These are phyloP conservation scores for Mycena olivaceomarginata DNA, from an alignment of 768 basidiomycete species.

Conservation along the genomic window DNA sequence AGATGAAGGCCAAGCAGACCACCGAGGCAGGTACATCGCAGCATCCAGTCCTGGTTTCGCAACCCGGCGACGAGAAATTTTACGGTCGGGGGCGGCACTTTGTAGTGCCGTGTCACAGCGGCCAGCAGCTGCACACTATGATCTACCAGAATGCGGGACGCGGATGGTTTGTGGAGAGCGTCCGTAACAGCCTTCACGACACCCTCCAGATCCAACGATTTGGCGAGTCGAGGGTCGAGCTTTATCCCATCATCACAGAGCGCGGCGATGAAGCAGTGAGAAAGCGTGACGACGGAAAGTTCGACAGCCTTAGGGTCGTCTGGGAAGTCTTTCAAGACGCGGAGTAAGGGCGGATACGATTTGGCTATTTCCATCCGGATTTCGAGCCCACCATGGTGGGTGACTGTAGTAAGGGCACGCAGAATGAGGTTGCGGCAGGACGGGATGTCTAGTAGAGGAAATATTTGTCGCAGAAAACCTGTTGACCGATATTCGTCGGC, in stretches of 20 bases:
- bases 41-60: slow-evolving; percentile 72
- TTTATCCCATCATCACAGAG: slow-evolving; percentile 60
- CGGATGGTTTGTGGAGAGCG: slow-evolving; percentile 64
- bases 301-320: slow-evolving; percentile 72
- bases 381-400: slow-evolving; percentile 74
- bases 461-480: slow-evolving; percentile 76
- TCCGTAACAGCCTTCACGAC: slow-evolving; percentile 66
- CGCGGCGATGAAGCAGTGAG: slow-evolving; percentile 70
- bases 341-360: slow-evolving; percentile 62
- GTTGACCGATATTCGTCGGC: background rate
- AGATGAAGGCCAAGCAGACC: slow-evolving; percentile 72
- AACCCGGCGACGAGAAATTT: slow-evolving; percentile 75
- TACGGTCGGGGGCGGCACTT: slow-evolving; percentile 63
- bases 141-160: slow-evolving; percentile 64
- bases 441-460: slow-evolving; percentile 71
- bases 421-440: slow-evolving; percentile 72
- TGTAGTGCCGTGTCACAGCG: slow-evolving; percentile 65
- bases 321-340: slow-evolving; percentile 68
- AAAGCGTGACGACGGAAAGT: slow-evolving; percentile 69
- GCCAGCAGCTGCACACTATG: slow-evolving; percentile 72
- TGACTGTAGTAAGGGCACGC: slow-evolving; percentile 73
- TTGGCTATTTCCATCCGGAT: slow-evolving; percentile 72
- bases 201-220: slow-evolving; percentile 63
- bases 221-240: slow-evolving; percentile 60
- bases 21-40: slow-evolving; percentile 70